Conservation (phyloP, 2,329 filamentous ascomycete species). For the Zymoseptoria crescenta region DNA sequence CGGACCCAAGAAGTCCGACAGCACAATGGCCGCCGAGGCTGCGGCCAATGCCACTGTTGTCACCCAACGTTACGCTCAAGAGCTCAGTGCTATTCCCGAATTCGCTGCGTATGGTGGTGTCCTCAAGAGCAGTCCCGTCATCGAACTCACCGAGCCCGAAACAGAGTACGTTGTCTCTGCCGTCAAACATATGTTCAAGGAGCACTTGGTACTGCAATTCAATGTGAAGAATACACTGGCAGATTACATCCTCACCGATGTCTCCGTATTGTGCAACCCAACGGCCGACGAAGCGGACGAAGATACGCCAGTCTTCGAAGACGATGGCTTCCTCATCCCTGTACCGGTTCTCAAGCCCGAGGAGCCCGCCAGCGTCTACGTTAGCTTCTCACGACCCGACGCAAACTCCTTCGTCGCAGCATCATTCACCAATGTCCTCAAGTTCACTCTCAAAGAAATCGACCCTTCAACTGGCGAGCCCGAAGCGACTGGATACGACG, state of each 20-base stretch:
- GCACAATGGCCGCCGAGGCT: conserved; percentile 65
- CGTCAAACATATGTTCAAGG: conserved; percentile 96
- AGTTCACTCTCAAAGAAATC: conserved; percentile 97
- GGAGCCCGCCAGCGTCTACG: conserved; percentile 87
- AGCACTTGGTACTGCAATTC: conserved; percentile 91
- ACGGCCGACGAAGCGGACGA: conserved; percentile 71
- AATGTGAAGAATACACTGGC: conserved; percentile 96
- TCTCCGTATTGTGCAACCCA: conserved; percentile 73
- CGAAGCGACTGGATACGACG: conserved; percentile 87
- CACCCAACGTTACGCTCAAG: conserved; percentile 81
- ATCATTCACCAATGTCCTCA: conserved; percentile 85
- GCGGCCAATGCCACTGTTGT: conserved; percentile 64
- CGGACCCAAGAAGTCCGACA: conserved; percentile 64
- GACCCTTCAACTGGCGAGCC: conserved; percentile 89
- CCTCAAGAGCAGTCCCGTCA: conserved; percentile 78
- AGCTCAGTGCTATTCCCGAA: conserved; percentile 82
- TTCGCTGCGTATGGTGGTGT: conserved; percentile 82
- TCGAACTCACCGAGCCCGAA: conserved; percentile 92
- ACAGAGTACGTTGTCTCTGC: conserved; percentile 93
- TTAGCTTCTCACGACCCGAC: conserved; percentile 74
- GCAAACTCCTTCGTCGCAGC: conserved; percentile 68
- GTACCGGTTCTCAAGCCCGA: conserved; percentile 74
- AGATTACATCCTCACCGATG: conserved; percentile 82
- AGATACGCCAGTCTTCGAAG: conserved; percentile 69
- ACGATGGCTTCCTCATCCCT: conserved; percentile 81